Evolutionary conservation across 2,329 filamentous ascomycete genomes (phyloP).

Genomic region (Colletotrichum magnum): DNA sequence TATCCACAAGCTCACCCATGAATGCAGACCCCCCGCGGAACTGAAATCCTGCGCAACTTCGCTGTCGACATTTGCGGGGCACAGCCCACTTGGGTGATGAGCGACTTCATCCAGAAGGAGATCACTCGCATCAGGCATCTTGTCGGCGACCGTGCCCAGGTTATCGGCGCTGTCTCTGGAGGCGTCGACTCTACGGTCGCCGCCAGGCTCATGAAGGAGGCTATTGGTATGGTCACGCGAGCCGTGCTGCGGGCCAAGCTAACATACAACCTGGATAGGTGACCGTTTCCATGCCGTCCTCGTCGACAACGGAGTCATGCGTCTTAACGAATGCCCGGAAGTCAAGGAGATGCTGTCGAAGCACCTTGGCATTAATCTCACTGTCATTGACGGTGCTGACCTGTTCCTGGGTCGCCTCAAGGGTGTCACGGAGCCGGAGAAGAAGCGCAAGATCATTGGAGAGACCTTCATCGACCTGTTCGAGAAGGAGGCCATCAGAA

Average conservation of each 20-base stretch:
- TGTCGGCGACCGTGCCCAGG: slow-evolving; percentile 86
- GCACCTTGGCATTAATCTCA: slow-evolving; percentile 91
- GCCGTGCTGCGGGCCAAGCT: background rate
- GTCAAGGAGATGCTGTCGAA: slow-evolving; percentile 85
- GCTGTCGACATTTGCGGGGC: slow-evolving; percentile 85
- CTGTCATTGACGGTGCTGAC: slow-evolving; percentile 84
- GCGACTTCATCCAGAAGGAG: slow-evolving; percentile 84
- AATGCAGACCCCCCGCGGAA: slow-evolving; percentile 76
- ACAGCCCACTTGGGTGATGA: slow-evolving; percentile 86
- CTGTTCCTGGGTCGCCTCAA: slow-evolving; percentile 83
- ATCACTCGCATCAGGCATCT: slow-evolving; percentile 84
- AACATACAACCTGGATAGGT: slow-evolving; percentile 46
- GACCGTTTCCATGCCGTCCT: slow-evolving; percentile 84
- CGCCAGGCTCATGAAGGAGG: slow-evolving; percentile 86
- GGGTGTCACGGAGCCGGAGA: slow-evolving; percentile 84
- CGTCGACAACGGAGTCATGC: slow-evolving; percentile 69
- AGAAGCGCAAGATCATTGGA: slow-evolving; percentile 93
- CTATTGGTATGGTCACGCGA: slow-evolving; percentile 67
- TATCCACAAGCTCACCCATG: slow-evolving; percentile 49
- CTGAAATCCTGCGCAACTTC: slow-evolving; percentile 84
- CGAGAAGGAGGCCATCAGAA: slow-evolving; percentile 73
- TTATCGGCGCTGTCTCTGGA: slow-evolving; percentile 73
- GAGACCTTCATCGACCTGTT: slow-evolving; percentile 64
- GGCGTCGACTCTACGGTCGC: slow-evolving; percentile 93
- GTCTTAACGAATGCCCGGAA: slow-evolving; percentile 85